Evolutionary conservation across 2,329 filamentous ascomycete genomes (phyloP).

Genomic region (Colletotrichum orchidophilum): DNA sequence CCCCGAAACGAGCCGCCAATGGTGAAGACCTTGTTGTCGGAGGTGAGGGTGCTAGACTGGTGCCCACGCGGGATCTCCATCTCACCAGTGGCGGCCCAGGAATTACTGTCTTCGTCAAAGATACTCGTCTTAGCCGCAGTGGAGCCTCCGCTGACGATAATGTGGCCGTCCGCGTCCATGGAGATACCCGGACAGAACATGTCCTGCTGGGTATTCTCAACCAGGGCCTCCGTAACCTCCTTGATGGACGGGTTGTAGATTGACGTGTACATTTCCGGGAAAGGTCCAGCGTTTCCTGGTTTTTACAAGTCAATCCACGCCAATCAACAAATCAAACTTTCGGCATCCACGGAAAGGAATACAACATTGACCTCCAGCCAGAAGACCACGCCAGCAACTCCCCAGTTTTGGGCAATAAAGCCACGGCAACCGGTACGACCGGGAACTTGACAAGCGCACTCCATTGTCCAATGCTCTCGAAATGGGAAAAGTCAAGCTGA

Average conservation of each 20-base stretch:
- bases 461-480: constrained; percentile 41
- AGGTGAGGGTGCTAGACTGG: constrained; percentile 56
- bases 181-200: constrained; percentile 67
- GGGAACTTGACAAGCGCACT: constrained; percentile 46
- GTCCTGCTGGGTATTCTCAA: constrained; percentile 55
- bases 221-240: constrained; percentile 38
- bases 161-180: constrained; percentile 54
- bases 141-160: constrained; percentile 63
- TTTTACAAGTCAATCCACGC: not conserved
- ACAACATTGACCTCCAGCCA: constrained; percentile 11
- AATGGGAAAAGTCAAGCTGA: not conserved
- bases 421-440: constrained; percentile 45
- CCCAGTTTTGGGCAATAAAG: constrained; percentile 36
- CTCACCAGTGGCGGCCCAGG: constrained; percentile 48
- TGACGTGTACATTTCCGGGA: constrained; percentile 1
- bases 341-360: not conserved
- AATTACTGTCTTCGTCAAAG: constrained; percentile 48
- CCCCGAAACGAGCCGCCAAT: constrained; percentile 65
- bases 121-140: constrained; percentile 57
- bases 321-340: not conserved
- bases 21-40: constrained; percentile 63
- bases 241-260: constrained; percentile 24
- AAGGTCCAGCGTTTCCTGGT: not conserved
- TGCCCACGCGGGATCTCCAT: constrained; percentile 61
- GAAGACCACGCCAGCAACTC: constrained; percentile 41